phyloP scores from a whole-genome alignment of 768 basidiomycete species.

The Rhizopogon vinicolor region DNA sequence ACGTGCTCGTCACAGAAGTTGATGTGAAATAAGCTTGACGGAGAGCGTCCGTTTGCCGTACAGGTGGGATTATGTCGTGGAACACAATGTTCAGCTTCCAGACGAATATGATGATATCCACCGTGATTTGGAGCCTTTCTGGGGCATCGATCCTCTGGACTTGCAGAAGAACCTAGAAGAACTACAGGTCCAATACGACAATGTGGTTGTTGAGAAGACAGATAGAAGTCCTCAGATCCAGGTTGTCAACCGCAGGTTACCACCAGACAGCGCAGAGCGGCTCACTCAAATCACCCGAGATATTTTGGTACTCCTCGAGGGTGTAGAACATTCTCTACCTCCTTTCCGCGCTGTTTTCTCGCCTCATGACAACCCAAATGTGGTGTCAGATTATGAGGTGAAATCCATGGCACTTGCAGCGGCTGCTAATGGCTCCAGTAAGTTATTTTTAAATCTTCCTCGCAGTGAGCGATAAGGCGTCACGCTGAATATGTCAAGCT shows the following conservation, averaged over 20 bases:
- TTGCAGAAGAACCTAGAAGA: conserved; percentile 14
- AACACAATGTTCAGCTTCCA: conserved; percentile 33
- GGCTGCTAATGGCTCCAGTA: conserved; percentile 23
- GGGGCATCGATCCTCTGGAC: conserved; percentile 28
- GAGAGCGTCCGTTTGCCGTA: too few species aligned
- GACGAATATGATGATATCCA: conserved; percentile 47
- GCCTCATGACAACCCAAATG: conserved; percentile 23
- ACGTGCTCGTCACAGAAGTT: not conserved
- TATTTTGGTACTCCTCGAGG: conserved; percentile 20
- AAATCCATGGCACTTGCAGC: conserved; percentile 20
- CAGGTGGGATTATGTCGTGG: conserved; percentile 41
- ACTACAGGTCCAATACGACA: conserved; percentile 9
- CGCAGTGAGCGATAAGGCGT: not conserved
- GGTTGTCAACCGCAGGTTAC: conserved; percentile 11
- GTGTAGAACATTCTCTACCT: conserved; percentile 25
- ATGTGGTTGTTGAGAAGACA: conserved; percentile 24
- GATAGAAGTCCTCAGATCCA: conserved; percentile 2
- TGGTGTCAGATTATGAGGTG: conserved; percentile 22
- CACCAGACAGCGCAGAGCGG: not conserved
- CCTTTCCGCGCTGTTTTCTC: conserved; percentile 26
- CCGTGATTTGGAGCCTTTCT: conserved; percentile 31
- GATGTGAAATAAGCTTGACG: not conserved
- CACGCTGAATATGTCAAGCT: conserved; percentile 11
- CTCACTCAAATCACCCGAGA: conserved; percentile 4
- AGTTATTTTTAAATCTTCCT: not conserved